Evolutionary conservation across 2,329 filamentous ascomycete species (phyloP).

Genomic region (Aspergillus persii): DNA sequence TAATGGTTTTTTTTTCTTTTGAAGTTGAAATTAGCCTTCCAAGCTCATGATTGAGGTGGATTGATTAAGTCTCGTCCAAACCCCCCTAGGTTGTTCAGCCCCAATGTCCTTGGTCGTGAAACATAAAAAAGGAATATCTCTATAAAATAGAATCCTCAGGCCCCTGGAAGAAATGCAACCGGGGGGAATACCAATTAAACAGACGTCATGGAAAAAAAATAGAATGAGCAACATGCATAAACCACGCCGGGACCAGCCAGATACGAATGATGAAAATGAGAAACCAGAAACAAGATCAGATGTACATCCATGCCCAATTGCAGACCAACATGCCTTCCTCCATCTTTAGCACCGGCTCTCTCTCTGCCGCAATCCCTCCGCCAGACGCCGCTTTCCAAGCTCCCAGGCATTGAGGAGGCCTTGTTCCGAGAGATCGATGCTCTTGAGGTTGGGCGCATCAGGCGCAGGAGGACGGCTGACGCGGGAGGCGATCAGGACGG

Average conservation of each 20-base stretch:
- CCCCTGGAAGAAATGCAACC: slow-evolving; percentile 9
- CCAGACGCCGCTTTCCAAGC: slow-evolving; percentile 86
- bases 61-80: neutral
- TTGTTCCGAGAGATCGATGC: slow-evolving; percentile 93
- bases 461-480: slow-evolving; percentile 90
- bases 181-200: slow-evolving; percentile 13
- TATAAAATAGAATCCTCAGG: slow-evolving; percentile 24
- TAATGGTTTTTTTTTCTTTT: neutral
- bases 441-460: slow-evolving; percentile 83
- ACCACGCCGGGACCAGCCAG: slow-evolving; percentile 39
- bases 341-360: neutral
- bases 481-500: slow-evolving; percentile 85
- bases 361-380: slow-evolving; percentile 75
- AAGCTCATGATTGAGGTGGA: neutral
- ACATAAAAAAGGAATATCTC: slow-evolving; percentile 18
- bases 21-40: neutral
- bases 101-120: slow-evolving; percentile 3
- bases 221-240: slow-evolving; percentile 23
- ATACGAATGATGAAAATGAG: slow-evolving; percentile 22
- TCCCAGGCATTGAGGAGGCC: slow-evolving; percentile 92
- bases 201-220: slow-evolving; percentile 20
- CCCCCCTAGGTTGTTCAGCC: neutral
- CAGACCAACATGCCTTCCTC: neutral
- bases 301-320: slow-evolving; percentile 18
- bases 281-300: slow-evolving; percentile 15